Conservation (phyloP, 129 eudicot genomes). For the Ambrosia trifida region DNA sequence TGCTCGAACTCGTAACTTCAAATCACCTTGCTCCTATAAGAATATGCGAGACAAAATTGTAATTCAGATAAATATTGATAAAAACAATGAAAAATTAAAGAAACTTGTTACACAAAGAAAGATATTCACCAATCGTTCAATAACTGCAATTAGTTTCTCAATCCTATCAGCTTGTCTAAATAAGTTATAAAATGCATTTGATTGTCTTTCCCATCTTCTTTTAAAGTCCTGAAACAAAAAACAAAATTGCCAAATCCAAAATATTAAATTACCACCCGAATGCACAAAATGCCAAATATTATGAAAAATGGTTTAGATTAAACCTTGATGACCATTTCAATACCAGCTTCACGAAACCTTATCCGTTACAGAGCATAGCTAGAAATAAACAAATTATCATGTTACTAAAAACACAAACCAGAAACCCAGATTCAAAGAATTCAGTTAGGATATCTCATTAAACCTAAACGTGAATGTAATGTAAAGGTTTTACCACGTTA, state of each 20-base stretch:
- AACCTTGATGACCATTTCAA: slow-evolving; percentile 87
- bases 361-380: slow-evolving; percentile 93
- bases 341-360: slow-evolving; percentile 96
- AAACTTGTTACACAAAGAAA: slow-evolving; percentile 37
- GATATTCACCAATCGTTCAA: slow-evolving; percentile 76
- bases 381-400: slow-evolving; percentile 22
- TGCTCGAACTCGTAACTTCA: slow-evolving; percentile 93
- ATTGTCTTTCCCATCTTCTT: slow-evolving; percentile 93
- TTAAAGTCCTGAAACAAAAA: slow-evolving; percentile 65
- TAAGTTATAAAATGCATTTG: slow-evolving; percentile 81
- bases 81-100: slow-evolving; percentile 24
- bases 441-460: no score
- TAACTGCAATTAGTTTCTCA: slow-evolving; percentile 77
- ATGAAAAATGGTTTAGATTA: slow-evolving; percentile 15
- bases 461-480: no score
- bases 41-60: not conserved
- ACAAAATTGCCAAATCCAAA: slow-evolving; percentile 10
- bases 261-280: slow-evolving; percentile 16
- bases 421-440: no score
- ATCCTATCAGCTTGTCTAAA: slow-evolving; percentile 98
- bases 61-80: not conserved
- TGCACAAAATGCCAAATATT: not conserved
- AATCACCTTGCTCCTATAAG: slow-evolving; percentile 92
- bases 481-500: no score
- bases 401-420: slow-evolving; percentile 17